Evolutionary conservation across 2,329 filamentous ascomycete species (phyloP).

Genomic region (Fusarium sp.): DNA sequence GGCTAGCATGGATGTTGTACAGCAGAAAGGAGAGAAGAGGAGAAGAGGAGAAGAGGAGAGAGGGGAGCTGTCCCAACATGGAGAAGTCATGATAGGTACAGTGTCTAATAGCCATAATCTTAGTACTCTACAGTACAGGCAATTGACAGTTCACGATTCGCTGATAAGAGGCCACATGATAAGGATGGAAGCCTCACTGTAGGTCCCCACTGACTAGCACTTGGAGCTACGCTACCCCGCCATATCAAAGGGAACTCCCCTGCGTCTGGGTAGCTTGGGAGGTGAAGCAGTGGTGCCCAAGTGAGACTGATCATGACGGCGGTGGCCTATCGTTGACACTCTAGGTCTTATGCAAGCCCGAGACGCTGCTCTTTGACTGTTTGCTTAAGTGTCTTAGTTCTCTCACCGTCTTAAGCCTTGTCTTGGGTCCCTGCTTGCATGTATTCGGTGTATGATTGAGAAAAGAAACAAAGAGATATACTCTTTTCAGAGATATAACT

Average conservation of each 20-base stretch:
- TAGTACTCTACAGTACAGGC: constrained; percentile 12
- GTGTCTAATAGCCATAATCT: constrained; percentile 16
- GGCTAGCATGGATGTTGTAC: constrained; percentile 14
- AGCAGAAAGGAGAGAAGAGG: constrained; percentile 14
- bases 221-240: constrained; percentile 45
- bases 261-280: constrained; percentile 28
- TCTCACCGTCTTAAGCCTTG: constrained; percentile 2
- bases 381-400: background rate
- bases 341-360: background rate
- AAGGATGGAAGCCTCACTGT: constrained; percentile 35
- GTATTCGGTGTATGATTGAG: background rate
- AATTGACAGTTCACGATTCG: constrained; percentile 37
- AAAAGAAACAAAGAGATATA: background rate
- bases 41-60: constrained; percentile 10
- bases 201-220: constrained; percentile 34
- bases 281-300: constrained; percentile 11
- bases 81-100: constrained; percentile 39
- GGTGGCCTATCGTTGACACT: background rate
- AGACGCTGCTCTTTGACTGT: background rate
- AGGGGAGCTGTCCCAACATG: constrained; percentile 38
- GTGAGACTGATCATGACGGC: background rate
- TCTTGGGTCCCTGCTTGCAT: background rate
- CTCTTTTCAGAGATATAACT: background rate
- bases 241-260: constrained; percentile 39
- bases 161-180: constrained; percentile 44